A percentile compares a stretch with the other conserved stretches of the same genome.
Evolutionary conservation across 306 rosid genomes (phyloP).

Genomic region (Quercus ilex): DNA sequence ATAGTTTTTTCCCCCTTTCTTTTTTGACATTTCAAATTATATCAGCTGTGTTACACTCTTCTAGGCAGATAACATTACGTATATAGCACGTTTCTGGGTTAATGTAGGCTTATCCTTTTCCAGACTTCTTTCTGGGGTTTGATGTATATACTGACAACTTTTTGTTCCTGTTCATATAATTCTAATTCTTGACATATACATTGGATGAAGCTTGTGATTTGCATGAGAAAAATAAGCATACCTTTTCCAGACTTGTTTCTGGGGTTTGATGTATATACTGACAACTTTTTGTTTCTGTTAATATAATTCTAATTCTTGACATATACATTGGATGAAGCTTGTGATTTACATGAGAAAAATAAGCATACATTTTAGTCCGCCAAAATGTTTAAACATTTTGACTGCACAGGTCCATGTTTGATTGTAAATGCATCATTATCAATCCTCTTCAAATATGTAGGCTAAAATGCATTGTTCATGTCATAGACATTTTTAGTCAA

Average conservation of each 20-base stretch:
- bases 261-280: neutral
- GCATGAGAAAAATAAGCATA: neutral
- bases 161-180: neutral
- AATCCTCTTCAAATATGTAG: neutral
- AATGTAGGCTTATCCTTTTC: neutral
- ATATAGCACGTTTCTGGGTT: neutral
- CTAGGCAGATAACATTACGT: neutral
- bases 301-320: neutral
- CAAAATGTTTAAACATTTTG: neutral
- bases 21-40: neutral
- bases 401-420: neutral
- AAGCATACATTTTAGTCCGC: neutral
- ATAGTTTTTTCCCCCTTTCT: neutral
- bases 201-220: neutral
- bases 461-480: neutral
- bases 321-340: neutral
- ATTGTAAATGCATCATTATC: neutral
- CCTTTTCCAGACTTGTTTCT: neutral
- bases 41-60: neutral
- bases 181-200: neutral
- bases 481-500: neutral
- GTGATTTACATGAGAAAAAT: neutral
- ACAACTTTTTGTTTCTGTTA: neutral
- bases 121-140: neutral
- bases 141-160: neutral